These are phyloP conservation scores for Flaveria sonorensis DNA, from an alignment of 129 eudicot species.

Conservation along the genomic window DNA sequence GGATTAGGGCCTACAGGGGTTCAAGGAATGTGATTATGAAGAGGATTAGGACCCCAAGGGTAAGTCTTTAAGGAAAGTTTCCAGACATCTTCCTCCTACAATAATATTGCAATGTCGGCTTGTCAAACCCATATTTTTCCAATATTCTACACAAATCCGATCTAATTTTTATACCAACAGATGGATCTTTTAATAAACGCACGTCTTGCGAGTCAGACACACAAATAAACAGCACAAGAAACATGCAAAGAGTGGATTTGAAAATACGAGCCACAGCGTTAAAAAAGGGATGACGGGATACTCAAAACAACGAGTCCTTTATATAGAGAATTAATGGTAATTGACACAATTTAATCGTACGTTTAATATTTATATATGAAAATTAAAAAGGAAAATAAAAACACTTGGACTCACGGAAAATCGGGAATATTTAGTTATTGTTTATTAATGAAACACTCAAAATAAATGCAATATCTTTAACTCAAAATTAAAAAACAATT, in stretches of 20 bases:
- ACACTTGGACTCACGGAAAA: not conserved
- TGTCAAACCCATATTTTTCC: slow-evolving; percentile 38
- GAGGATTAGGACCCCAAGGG: not conserved
- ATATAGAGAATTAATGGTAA: slow-evolving; percentile 12
- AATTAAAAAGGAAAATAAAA: too few relatives aligned
- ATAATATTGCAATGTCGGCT: slow-evolving; percentile 29
- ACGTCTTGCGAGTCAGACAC: slow-evolving; percentile 6
- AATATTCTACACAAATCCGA: slow-evolving; percentile 8
- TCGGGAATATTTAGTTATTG: too few relatives aligned
- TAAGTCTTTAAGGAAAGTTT: slow-evolving; percentile 23
- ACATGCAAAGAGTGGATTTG: slow-evolving; percentile 19
- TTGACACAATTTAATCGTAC: not conserved
- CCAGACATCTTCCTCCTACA: slow-evolving; percentile 38
- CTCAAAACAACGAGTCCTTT: not conserved
- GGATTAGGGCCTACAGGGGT: not conserved
- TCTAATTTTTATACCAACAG: not conserved
- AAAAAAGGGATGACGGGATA: slow-evolving; percentile 4
- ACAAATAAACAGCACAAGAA: not conserved
- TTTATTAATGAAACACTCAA: too few relatives aligned
- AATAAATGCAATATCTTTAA: too few relatives aligned
- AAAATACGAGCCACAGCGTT: slow-evolving; percentile 21
- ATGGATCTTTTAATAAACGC: not conserved
- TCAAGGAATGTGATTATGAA: too few relatives aligned
- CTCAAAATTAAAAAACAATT: not conserved
- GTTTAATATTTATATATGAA: too few relatives aligned